Conservation (phyloP, 805 yeast genomes). For the Metschnikowia lachancei region DNA sequence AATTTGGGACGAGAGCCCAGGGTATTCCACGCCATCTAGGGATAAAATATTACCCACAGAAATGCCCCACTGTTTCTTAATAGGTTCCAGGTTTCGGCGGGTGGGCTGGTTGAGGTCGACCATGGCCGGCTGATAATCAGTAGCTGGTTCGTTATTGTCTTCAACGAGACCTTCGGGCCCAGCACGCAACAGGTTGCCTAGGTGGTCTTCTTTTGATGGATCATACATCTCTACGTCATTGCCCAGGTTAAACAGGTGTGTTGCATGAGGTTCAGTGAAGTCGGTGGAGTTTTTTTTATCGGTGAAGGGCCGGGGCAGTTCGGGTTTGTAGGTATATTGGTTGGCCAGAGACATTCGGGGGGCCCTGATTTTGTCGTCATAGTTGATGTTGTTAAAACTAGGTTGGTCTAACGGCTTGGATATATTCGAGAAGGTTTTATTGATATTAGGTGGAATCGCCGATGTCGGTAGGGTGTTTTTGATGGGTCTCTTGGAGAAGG, state of each 20-base stretch:
- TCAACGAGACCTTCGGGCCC: slow-evolving; percentile 3
- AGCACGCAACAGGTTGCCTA: slow-evolving; percentile 6
- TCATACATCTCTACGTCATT: background rate
- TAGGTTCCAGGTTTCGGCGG: slow-evolving; percentile 20
- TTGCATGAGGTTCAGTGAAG: background rate
- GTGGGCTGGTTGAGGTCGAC: slow-evolving; percentile 19
- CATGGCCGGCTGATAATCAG: slow-evolving; percentile 17
- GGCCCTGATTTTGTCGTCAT: slow-evolving; percentile 54
- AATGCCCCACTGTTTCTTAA: slow-evolving; percentile 10
- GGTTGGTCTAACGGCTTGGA: slow-evolving; percentile 14
- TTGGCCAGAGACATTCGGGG: slow-evolving; percentile 47
- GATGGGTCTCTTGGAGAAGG: slow-evolving; percentile 21
- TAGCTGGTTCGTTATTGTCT: background rate
- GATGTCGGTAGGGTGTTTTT: slow-evolving; percentile 10
- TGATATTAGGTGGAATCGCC: slow-evolving; percentile 13
- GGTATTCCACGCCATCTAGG: slow-evolving; percentile 1
- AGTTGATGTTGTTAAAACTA: slow-evolving; percentile 31
- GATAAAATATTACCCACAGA: slow-evolving; percentile 8
- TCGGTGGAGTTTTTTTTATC: slow-evolving; percentile 6
- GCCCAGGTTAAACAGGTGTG: background rate
- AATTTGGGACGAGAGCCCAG: background rate
- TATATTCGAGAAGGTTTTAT: slow-evolving; percentile 2
- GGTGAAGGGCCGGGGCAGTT: slow-evolving; percentile 17
- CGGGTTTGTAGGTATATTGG: slow-evolving; percentile 26
- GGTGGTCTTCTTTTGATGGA: slow-evolving; percentile 3